Conservation (phyloP, 2,329 filamentous ascomycete genomes). For the Helicocarpus griseus region DNA sequence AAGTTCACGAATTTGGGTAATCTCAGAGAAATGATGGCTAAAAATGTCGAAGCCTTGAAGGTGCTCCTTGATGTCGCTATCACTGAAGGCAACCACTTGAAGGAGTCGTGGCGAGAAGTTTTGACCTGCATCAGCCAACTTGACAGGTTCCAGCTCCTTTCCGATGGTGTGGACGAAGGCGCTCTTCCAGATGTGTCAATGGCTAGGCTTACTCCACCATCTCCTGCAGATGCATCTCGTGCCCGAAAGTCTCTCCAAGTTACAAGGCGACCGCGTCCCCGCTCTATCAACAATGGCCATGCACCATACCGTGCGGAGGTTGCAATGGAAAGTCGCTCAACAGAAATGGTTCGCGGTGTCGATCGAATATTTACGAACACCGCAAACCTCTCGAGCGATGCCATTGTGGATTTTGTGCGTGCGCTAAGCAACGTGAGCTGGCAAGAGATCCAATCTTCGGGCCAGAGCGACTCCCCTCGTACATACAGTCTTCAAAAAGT, state of each 20-base stretch:
- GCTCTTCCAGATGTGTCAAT: constrained; percentile 79
- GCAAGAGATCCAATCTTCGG: constrained; percentile 97
- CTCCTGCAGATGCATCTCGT: constrained; percentile 42
- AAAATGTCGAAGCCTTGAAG: constrained; percentile 92
- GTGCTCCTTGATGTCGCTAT: constrained; percentile 85
- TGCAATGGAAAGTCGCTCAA: constrained; percentile 82
- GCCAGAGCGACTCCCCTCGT: constrained; percentile 86
- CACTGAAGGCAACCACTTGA: constrained; percentile 81
- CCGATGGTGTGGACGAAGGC: constrained; percentile 86
- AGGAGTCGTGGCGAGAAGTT: constrained; percentile 89
- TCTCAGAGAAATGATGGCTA: constrained; percentile 84
- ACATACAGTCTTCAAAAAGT: constrained; percentile 97
- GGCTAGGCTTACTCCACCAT: constrained; percentile 58
- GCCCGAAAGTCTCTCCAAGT: constrained; percentile 58
- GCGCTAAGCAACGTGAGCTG: constrained; percentile 93
- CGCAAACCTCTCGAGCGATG: constrained; percentile 82
- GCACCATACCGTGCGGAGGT: constrained; percentile 65
- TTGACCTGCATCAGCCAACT: constrained; percentile 92
- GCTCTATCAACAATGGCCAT: constrained; percentile 36
- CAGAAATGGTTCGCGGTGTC: constrained; percentile 84
- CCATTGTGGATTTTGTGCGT: constrained; percentile 89
- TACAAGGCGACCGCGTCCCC: constrained; percentile 39
- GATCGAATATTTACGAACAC: constrained; percentile 97
- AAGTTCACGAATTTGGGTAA: constrained; percentile 96
- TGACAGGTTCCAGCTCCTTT: constrained; percentile 88